A percentile compares a stretch with the other conserved stretches of the same genome.
Conservation (phyloP, 2,329 filamentous ascomycete species). For the Geoglossum cookeanum region DNA sequence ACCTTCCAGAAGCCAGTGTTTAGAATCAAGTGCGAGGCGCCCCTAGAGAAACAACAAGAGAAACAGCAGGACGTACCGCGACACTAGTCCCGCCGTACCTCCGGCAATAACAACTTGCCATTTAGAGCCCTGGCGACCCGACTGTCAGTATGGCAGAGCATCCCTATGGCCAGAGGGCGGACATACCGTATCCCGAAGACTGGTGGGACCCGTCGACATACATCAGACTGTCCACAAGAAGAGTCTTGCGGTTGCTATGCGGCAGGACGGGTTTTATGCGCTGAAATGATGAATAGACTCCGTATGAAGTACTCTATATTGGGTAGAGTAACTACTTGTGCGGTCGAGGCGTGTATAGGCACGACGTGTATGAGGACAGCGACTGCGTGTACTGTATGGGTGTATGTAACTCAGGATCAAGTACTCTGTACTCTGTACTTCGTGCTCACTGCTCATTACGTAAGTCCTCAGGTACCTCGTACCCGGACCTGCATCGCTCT, state of each 20-base stretch:
- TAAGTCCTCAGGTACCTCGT: too few species aligned
- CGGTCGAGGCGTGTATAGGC: too few species aligned
- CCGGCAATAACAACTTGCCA: slow-evolving; percentile 46
- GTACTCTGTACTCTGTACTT: too few species aligned
- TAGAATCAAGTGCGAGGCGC: not conserved
- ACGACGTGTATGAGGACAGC: too few species aligned
- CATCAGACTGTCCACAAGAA: slow-evolving; percentile 23
- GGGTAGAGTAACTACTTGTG: too few species aligned
- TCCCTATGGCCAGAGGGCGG: not conserved
- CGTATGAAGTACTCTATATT: too few species aligned
- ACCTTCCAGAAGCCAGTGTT: slow-evolving; percentile 30
- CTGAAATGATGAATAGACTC: too few species aligned
- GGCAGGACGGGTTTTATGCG: not conserved
- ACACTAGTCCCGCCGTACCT: slow-evolving; percentile 64
- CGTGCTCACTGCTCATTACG: too few species aligned
- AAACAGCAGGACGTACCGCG: slow-evolving; percentile 39
- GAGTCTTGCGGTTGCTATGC: slow-evolving; percentile 2
- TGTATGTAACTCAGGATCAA: too few species aligned
- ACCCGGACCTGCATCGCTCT: too few species aligned
- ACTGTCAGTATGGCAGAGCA: slow-evolving; percentile 2
- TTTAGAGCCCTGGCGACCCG: slow-evolving; percentile 36
- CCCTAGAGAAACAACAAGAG: not conserved
- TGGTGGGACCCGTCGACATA: slow-evolving; percentile 43
- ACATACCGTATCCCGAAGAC: slow-evolving; percentile 49
- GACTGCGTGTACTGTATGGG: too few species aligned